A percentile compares a stretch with the other conserved stretches of the same genome.
phyloP scores from a whole-genome alignment of 225 moss, liverwort and hornwort species.

The Sphagnum tenellum region DNA sequence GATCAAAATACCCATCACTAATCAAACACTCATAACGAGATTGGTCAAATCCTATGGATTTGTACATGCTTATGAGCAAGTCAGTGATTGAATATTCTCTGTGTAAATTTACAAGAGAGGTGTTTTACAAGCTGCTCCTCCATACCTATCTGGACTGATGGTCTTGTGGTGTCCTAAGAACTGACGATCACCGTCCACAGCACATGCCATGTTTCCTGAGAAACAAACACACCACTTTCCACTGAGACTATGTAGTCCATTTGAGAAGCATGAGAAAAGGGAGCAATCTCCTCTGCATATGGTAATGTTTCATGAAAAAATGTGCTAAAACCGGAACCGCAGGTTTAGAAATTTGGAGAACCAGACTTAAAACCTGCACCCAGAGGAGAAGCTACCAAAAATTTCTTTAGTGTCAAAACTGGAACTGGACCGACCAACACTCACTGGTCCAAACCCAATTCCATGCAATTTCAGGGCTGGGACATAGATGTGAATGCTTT shows the following conservation, averaged over 20 bases:
- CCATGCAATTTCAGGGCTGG: slow-evolving; percentile 24
- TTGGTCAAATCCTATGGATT: no score
- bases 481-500: slow-evolving; percentile 66
- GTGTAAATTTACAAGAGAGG: no score
- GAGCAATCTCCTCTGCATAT: slow-evolving; percentile 60
- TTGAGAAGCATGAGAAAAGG: slow-evolving; percentile 79
- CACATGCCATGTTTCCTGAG: slow-evolving; percentile 94
- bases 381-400: slow-evolving; percentile 35
- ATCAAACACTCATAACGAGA: no score
- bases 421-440: no score
- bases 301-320: slow-evolving; percentile 68
- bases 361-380: neutral
- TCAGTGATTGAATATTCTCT: no score
- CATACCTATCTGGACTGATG: slow-evolving; percentile 75
- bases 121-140: no score
- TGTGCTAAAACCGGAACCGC: no score
- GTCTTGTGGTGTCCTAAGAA: slow-evolving; percentile 90
- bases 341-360: neutral
- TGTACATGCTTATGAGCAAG: no score
- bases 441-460: no score
- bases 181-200: slow-evolving; percentile 91
- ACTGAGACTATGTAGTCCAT: slow-evolving; percentile 88
- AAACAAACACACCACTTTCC: slow-evolving; percentile 94
- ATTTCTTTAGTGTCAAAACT: slow-evolving; percentile 34
- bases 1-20: no score